Evolutionary conservation across 2,329 filamentous ascomycete genomes (phyloP).

Genomic region (Ophiostoma sp.): DNA sequence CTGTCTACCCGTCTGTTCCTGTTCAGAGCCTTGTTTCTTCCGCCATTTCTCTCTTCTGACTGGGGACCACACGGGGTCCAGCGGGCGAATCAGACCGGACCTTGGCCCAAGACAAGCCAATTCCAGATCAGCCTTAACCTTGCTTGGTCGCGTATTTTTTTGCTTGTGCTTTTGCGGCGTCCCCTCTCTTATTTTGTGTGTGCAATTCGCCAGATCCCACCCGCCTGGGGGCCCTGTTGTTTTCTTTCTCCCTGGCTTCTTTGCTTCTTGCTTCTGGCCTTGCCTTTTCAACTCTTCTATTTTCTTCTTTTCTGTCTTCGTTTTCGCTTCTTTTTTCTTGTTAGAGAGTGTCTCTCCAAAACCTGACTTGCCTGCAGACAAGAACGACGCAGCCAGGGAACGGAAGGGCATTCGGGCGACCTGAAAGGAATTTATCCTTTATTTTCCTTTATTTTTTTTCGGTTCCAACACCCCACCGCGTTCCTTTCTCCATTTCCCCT

Average conservation of each 20-base stretch:
- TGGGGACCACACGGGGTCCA: neutral
- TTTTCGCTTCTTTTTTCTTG: neutral
- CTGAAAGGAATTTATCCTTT: constrained; percentile 10
- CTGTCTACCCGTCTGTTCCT: neutral
- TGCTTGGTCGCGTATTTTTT: constrained; percentile 23
- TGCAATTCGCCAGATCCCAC: constrained; percentile 11
- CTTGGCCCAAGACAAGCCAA: constrained; percentile 22
- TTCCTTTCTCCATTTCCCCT: constrained; percentile 17
- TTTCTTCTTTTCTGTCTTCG: neutral
- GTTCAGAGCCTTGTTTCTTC: constrained; percentile 1
- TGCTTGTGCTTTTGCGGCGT: constrained; percentile 9
- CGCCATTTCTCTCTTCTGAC: neutral
- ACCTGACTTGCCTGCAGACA: neutral
- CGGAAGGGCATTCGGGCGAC: neutral
- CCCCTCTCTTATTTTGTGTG: constrained; percentile 8
- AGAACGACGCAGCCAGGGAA: neutral
- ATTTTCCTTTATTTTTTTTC: neutral
- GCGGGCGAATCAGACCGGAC: constrained; percentile 17
- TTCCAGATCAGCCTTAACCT: constrained; percentile 24
- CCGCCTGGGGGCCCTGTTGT: neutral
- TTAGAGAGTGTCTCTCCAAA: neutral
- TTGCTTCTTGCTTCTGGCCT: neutral
- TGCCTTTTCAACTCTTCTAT: neutral
- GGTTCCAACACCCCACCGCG: constrained; percentile 14
- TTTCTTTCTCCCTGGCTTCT: neutral